A percentile compares a stretch with the other conserved stretches of the same genome.
Conservation (phyloP, 163 green algal genomes). For the Volvox carteri region DNA sequence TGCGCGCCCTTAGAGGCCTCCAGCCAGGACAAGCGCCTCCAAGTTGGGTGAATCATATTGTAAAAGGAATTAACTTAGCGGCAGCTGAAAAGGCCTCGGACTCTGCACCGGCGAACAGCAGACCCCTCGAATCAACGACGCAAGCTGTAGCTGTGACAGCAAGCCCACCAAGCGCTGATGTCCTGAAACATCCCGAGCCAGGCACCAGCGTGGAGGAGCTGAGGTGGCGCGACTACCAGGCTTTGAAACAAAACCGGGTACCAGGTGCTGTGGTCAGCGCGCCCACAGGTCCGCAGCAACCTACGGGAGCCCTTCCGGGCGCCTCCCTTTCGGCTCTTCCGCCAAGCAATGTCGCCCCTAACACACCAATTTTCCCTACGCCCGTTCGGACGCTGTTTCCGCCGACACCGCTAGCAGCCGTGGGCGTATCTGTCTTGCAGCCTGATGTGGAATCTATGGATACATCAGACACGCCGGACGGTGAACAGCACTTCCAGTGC, state of each 20-base stretch:
- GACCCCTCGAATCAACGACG: neutral
- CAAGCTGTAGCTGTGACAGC: neutral
- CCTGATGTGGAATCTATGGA: neutral
- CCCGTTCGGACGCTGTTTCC: conserved; percentile 46
- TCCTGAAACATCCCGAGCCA: conserved; percentile 18
- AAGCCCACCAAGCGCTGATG: neutral
- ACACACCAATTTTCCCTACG: conserved; percentile 34
- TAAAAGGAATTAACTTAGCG: neutral
- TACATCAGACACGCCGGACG: neutral
- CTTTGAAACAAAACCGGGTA: neutral
- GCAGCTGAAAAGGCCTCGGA: too few species aligned
- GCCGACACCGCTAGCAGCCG: conserved; percentile 18
- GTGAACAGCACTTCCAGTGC: neutral
- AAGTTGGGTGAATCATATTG: neutral
- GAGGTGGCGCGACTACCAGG: conserved; percentile 15
- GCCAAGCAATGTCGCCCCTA: neutral
- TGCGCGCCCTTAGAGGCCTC: neutral
- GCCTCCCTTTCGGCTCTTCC: neutral
- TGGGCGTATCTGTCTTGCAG: neutral
- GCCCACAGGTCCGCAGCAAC: neutral
- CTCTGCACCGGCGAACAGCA: neutral
- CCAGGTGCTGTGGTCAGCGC: neutral
- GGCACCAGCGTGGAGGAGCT: conserved; percentile 1
- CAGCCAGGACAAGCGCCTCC: neutral
- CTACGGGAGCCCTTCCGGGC: too few species aligned